Base-by-base conservation (phyloP, 352 stramenopile genomes). In the Thalassiosira exigua region DNA sequence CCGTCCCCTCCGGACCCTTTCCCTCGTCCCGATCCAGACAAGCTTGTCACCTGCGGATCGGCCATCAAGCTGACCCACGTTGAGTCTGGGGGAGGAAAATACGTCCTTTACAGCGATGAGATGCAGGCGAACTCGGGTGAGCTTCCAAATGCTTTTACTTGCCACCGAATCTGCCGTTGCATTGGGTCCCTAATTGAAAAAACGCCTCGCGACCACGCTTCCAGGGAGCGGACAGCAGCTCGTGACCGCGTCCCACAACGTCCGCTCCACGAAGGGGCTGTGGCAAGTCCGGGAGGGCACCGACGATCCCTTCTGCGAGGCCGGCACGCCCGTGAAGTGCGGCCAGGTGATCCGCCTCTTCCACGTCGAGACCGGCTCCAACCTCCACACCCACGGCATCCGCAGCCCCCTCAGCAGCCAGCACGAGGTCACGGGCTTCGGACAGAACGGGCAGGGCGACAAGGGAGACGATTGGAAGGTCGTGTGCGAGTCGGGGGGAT, bases 321-420 rank as follows among this genome's bases (percentile, higher is more conserved):
- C 70, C 22, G 92, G 87, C 12, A 65, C 58, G 4, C 80, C 86
- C 3, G 82, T 96, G 3, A 60, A 62, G 52, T 96, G 91, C 68
- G 86, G 86, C 4, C 26, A 58, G 12, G 72, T 82, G 19, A 84
- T 96, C 30, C 79, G 92, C 14, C 73, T 96, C 21, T 92, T 89
- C 19, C 92, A 96, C 77, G 59, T 93, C 27, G 51, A 82, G 24
- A 96, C 90, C 1, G 53, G 69, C 0, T 78, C 69, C 7, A 96
- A 96, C 84, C 72, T 96, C 32, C 92, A 96, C 75, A 93, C 90
- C 7, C 92, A 96, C 70, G 62, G 59, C 9, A 90, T 95, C 19
- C 71, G 76, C 30, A 86, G 65, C 50, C 88, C 90, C 29, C 60
- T 96, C 0, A 88, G 70, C 26, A 68, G 81, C 53, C 85, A 93